Evolutionary conservation across 1,139 yeast species (phyloP).

Genomic region (Protomyces macrosporus): DNA sequence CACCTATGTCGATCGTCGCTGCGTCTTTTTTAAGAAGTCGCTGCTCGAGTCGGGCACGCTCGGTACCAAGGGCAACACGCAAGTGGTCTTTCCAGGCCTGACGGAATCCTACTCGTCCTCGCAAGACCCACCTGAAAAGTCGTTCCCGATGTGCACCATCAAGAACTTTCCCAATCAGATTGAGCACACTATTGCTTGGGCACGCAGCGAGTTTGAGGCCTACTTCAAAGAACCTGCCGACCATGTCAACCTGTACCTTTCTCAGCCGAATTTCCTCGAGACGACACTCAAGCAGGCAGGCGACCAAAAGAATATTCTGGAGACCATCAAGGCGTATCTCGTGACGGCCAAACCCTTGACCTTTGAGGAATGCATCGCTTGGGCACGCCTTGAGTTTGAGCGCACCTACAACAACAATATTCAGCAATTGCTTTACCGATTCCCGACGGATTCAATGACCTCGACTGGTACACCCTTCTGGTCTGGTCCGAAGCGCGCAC

Average conservation of each 20-base stretch:
- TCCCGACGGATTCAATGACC: constrained; percentile 89
- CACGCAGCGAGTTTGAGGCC: constrained; percentile 91
- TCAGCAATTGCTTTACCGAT: constrained; percentile 80
- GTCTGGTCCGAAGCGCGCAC: constrained; percentile 98
- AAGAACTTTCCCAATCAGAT: constrained; percentile 96
- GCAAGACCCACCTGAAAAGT: constrained; percentile 97
- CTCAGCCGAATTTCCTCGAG: constrained; percentile 91
- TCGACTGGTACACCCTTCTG: constrained; percentile 91
- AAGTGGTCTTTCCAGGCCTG: constrained; percentile 84
- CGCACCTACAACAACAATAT: constrained; percentile 78
- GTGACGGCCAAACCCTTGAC: constrained; percentile 72
- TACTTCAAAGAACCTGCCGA: constrained; percentile 85
- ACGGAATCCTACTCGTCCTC: constrained; percentile 95
- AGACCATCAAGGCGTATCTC: constrained; percentile 67
- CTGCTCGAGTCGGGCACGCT: constrained; percentile 92
- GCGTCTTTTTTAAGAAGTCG: constrained; percentile 87
- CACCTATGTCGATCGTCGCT: constrained; percentile 93
- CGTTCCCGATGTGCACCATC: constrained; percentile 93
- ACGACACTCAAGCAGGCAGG: constrained; percentile 84
- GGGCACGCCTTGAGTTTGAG: constrained; percentile 93
- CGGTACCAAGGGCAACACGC: constrained; percentile 98
- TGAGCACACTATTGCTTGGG: constrained; percentile 99
- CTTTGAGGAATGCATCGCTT: constrained; percentile 86
- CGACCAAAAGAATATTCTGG: constrained; percentile 80
- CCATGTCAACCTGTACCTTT: constrained; percentile 80